Evolutionary conservation across 306 rosid genomes (phyloP), one percentile per base, ranked within the genome.

Genomic region (Pterocarpus santalinus): DNA sequence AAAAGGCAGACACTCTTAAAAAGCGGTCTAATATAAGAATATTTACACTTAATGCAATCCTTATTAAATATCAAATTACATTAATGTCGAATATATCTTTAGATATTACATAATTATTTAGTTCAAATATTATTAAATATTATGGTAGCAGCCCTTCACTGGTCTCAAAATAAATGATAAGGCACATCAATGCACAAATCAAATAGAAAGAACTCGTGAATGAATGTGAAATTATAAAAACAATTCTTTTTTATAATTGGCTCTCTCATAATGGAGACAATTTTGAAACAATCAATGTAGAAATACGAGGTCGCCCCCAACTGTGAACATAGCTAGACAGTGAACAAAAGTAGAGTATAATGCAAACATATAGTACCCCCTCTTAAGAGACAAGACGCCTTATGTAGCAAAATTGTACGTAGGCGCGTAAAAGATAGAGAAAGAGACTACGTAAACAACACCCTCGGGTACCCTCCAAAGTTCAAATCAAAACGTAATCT

Each of bases 301-400:
- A 79, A 60, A 15, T 15, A 46, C n/a, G 33, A 47, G 22, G 34
- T 17, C 22, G 73, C 41, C 35, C 12, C 38, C 49, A 53, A 16
- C 1, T 47, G 28, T 51, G 69, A 56, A 60, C 67, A 71, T 52
- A 22, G 39, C 2, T 22, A 15, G 36, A 69, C 5, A 51, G n/a
- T 72, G 81, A 80, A 62, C 69, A 10, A 62, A 16, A 55, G 67
- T 49, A 34, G 47, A 35, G 65, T 56, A 36, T 36, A 62, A 68
- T 5, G 47, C 39, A 74, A 7, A 75, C 22, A 5, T 63, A 72
- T 1, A 49, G 61, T 60, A 47, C 56, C 87, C 61, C 86, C 85
- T 81, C 52, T n/a, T 33, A n/a, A 85, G 85, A 75, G 89, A 88
- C 86, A 77, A 85, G 80, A 80, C 73, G 56, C 60, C 81, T 74